phyloP scores from a whole-genome alignment of 2,329 filamentous ascomycete genomes.

The Sordariomycetes sp. region DNA sequence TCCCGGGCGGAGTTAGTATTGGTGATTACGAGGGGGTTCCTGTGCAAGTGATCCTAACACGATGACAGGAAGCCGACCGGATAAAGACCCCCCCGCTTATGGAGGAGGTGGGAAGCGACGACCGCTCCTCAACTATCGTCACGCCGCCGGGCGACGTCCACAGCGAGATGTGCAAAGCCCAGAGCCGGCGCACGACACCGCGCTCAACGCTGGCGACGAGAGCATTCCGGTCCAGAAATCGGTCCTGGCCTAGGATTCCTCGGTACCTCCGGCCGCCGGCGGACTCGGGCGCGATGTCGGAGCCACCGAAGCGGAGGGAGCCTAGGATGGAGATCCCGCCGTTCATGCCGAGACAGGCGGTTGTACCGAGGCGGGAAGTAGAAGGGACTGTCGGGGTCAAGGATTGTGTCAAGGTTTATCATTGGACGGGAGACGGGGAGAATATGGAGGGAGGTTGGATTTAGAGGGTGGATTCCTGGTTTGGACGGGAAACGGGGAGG shows the following conservation, averaged over 20 bases:
- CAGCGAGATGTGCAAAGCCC: not conserved
- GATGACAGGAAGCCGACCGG: not conserved
- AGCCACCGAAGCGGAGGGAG: not conserved
- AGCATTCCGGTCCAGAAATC: constrained; percentile 1
- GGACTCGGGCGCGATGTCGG: not conserved
- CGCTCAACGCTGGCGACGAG: constrained; percentile 30
- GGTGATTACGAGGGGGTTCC: not conserved
- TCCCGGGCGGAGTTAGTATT: not conserved
- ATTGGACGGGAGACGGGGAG: not conserved
- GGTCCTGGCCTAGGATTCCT: not conserved
- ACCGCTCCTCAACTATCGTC: not conserved
- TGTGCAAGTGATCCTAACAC: not conserved
- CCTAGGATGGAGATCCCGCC: not conserved
- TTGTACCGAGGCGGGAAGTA: not conserved
- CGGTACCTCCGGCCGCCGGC: not conserved
- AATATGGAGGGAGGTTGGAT: not conserved
- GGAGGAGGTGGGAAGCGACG: not conserved
- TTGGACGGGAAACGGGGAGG: constrained; percentile 9
- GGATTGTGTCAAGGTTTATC: not conserved
- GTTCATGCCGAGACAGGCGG: not conserved
- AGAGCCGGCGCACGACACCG: not conserved
- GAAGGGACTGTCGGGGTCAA: not conserved
- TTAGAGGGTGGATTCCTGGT: constrained; percentile 18
- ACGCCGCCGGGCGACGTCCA: constrained; percentile 2
- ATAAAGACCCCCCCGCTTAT: constrained; percentile 1